Conservation (phyloP, 1,284 basidiomycete species). For the Phenoliferia sp. region DNA sequence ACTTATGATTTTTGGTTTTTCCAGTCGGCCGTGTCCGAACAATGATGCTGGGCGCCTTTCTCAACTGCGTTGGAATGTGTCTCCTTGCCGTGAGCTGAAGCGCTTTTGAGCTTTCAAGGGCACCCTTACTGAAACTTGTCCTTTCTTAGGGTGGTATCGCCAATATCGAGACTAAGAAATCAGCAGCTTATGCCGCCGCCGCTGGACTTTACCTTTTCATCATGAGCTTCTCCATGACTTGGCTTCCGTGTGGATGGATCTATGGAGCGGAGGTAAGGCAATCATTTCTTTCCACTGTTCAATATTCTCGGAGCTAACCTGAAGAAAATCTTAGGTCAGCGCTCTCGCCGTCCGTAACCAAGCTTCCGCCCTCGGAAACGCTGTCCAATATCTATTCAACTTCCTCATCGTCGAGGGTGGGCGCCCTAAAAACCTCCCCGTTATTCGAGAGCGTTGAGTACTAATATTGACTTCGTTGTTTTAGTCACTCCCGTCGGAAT, state of each 20-base stretch:
- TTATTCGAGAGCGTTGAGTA: too few species aligned
- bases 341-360: constrained; percentile 25
- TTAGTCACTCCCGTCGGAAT: constrained; percentile 26
- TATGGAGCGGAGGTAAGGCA: background rate
- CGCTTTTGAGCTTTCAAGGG: too few species aligned
- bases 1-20: background rate
- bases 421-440: too few species aligned
- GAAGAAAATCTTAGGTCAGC: constrained; percentile 17
- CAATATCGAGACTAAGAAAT: constrained; percentile 11
- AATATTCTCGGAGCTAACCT: constrained; percentile 21
- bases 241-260: constrained; percentile 3
- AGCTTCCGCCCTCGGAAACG: constrained; percentile 24
- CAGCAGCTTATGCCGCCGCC: constrained; percentile 20
- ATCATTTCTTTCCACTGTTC: background rate
- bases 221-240: constrained; percentile 15
- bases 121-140: too few species aligned
- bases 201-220: constrained; percentile 31
- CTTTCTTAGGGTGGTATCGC: constrained; percentile 24
- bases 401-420: constrained; percentile 17
- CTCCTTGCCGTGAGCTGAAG: too few species aligned
- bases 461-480: background rate
- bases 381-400: constrained; percentile 19
- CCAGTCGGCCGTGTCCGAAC: constrained; percentile 20
- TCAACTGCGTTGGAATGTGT: constrained; percentile 27
- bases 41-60: constrained; percentile 16